These are phyloP conservation scores for Limonium bicolor DNA, from an alignment of 148 eudicot species.

Conservation along the genomic window DNA sequence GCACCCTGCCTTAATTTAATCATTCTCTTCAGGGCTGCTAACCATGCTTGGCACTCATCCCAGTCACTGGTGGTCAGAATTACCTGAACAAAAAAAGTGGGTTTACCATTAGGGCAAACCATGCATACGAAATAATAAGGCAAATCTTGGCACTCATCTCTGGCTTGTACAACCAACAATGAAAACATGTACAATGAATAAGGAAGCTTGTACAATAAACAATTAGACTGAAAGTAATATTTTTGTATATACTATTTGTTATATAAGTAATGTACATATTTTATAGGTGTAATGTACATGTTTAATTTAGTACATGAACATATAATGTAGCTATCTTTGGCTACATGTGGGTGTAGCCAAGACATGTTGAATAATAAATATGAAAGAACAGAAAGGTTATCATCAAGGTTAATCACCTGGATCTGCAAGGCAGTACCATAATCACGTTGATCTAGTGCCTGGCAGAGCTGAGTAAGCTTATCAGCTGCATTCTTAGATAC, in stretches of 20 bases:
- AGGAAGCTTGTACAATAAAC: too few species aligned
- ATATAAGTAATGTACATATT: too few species aligned
- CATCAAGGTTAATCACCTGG: slow-evolving; percentile 5
- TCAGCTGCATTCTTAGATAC: slow-evolving; percentile 8
- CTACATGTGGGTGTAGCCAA: too few species aligned
- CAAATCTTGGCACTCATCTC: too few species aligned
- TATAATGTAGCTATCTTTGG: too few species aligned
- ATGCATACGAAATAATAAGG: not conserved
- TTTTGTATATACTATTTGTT: too few species aligned
- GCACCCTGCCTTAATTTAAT: slow-evolving; percentile 67
- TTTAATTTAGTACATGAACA: too few species aligned
- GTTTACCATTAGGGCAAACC: not conserved
- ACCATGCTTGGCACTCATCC: slow-evolving; percentile 79
- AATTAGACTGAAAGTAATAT: too few species aligned
- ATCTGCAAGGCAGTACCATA: slow-evolving; percentile 7
- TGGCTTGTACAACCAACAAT: too few species aligned
- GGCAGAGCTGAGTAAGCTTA: slow-evolving; percentile 13
- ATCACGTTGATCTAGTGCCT: slow-evolving; percentile 5
- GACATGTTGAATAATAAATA: too few species aligned
- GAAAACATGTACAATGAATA: too few species aligned
- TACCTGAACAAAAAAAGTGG: slow-evolving; percentile 24
- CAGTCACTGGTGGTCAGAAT: slow-evolving; percentile 60
- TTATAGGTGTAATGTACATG: too few species aligned
- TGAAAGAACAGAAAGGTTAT: not conserved
- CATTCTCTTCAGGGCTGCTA: slow-evolving; percentile 60